Percentiles rank a stretch among this genome's conserved stretches.
These are phyloP conservation scores for Noccaea bulbosa DNA, from an alignment of 345 rosid species.

Conservation along the genomic window DNA sequence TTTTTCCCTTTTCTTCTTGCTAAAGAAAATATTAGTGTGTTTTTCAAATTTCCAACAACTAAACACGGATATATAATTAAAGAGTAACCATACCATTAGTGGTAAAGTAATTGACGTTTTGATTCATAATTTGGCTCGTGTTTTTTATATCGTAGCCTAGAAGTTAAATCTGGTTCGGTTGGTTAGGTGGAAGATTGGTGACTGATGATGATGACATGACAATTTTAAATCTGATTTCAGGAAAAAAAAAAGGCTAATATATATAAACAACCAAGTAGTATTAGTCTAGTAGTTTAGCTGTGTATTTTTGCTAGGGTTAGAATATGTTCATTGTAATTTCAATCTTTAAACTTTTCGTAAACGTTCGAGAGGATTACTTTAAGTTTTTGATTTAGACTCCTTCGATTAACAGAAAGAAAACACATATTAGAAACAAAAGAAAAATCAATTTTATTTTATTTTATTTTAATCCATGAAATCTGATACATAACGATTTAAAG, in stretches of 20 bases:
- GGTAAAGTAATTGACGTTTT: constrained; percentile 3
- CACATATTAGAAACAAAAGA: neutral
- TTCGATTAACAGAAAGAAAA: too few species aligned
- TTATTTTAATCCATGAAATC: constrained; percentile 1
- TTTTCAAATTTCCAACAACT: constrained; percentile 2
- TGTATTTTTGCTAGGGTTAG: too few species aligned
- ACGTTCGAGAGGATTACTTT: too few species aligned
- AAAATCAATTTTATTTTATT: neutral
- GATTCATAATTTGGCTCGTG: neutral
- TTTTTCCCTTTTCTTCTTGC: neutral
- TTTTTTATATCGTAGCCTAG: neutral
- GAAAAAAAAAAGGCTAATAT: neutral
- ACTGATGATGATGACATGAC: neutral
- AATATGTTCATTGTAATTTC: too few species aligned
- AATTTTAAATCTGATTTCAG: neutral
- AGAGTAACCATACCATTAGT: neutral
- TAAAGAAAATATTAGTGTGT: constrained; percentile 41
- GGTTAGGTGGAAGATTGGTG: constrained; percentile 12
- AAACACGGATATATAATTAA: neutral
- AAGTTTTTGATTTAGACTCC: too few species aligned
- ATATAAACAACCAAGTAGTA: too few species aligned
- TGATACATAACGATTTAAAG: neutral
- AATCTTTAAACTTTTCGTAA: too few species aligned
- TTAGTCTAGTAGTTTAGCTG: too few species aligned
- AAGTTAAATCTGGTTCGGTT: constrained; percentile 22